phyloP scores from a whole-genome alignment of 192 early-diverging fungal genomes.

The Martensiomyces pterosporus region DNA sequence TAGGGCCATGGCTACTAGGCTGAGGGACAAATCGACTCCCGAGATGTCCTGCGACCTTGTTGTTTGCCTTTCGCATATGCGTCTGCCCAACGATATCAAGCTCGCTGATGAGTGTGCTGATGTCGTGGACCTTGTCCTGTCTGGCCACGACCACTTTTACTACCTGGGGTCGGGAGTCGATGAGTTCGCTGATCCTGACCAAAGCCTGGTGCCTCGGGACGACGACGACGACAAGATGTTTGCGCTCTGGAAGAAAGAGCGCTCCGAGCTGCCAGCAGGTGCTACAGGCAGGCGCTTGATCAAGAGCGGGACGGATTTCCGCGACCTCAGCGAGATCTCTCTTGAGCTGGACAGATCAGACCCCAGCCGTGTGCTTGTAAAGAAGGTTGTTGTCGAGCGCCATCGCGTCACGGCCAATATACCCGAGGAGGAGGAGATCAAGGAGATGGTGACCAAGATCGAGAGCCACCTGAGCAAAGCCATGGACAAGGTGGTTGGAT shows the following conservation, averaged over 20 bases:
- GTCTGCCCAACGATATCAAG: constrained; percentile 62
- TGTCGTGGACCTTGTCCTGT: constrained; percentile 64
- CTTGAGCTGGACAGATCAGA: constrained; percentile 21
- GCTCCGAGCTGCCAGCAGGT: constrained; percentile 6
- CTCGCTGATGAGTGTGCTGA: constrained; percentile 49
- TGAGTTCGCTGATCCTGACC: constrained; percentile 18
- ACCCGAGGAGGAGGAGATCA: constrained; percentile 37
- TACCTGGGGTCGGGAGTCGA: constrained; percentile 53
- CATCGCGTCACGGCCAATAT: constrained; percentile 40
- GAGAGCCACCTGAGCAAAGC: constrained; percentile 48
- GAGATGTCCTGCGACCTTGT: constrained; percentile 58
- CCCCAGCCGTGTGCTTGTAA: background rate
- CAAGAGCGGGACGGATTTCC: constrained; percentile 69
- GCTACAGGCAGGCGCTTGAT: constrained; percentile 47
- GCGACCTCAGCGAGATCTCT: constrained; percentile 55
- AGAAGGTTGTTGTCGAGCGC: constrained; percentile 37
- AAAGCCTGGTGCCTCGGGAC: background rate
- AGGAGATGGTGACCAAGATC: constrained; percentile 47
- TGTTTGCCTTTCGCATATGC: constrained; percentile 70
- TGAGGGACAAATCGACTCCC: constrained; percentile 24
- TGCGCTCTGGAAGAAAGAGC: constrained; percentile 44
- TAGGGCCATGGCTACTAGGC: constrained; percentile 26
- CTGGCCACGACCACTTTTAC: constrained; percentile 70
- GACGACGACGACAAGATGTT: constrained; percentile 34
- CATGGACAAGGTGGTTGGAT: constrained; percentile 54